phyloP scores from a whole-genome alignment of 2,329 filamentous ascomycete species.

The Phyllosticta citribraziliensis region DNA sequence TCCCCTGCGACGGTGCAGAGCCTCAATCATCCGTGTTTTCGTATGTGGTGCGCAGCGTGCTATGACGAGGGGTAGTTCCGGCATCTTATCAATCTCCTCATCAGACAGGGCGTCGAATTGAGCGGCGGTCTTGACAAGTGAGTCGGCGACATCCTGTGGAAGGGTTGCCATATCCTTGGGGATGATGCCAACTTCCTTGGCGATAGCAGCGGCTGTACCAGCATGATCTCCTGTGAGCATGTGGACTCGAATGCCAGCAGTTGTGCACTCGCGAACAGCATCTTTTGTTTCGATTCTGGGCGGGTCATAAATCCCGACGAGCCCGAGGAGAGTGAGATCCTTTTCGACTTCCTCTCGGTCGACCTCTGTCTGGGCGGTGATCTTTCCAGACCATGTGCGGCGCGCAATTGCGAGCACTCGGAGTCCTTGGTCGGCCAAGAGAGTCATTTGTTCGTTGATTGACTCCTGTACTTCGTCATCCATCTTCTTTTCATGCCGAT shows the following conservation, averaged over 20 bases:
- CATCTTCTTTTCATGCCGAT: constrained; percentile 9
- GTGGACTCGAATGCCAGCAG: constrained; percentile 38
- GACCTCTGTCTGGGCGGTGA: constrained; percentile 20
- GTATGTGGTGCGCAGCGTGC: constrained; percentile 13
- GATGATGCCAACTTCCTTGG: constrained; percentile 36
- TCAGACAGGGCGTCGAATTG: constrained; percentile 13
- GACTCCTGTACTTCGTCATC: constrained; percentile 34
- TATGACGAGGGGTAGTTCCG: constrained; percentile 12
- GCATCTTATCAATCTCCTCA: constrained; percentile 12
- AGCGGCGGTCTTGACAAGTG: constrained; percentile 12
- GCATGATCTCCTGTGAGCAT: constrained; percentile 42
- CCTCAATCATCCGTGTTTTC: constrained; percentile 12
- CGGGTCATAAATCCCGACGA: constrained; percentile 79
- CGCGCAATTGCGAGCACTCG: constrained; percentile 20
- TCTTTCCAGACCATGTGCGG: constrained; percentile 20
- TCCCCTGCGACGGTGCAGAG: constrained; percentile 31
- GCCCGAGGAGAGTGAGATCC: constrained; percentile 63
- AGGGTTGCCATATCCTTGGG: constrained; percentile 10
- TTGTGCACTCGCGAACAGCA: constrained; percentile 36
- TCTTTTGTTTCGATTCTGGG: constrained; percentile 69
- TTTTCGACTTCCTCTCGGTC: constrained; percentile 54
- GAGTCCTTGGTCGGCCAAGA: constrained; percentile 14
- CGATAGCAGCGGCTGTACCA: constrained; percentile 37
- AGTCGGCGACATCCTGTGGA: constrained; percentile 5
- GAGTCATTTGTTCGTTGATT: constrained; percentile 52